phyloP scores from a whole-genome alignment of 352 stramenopile species.

The Globisporangium echinulatum region DNA sequence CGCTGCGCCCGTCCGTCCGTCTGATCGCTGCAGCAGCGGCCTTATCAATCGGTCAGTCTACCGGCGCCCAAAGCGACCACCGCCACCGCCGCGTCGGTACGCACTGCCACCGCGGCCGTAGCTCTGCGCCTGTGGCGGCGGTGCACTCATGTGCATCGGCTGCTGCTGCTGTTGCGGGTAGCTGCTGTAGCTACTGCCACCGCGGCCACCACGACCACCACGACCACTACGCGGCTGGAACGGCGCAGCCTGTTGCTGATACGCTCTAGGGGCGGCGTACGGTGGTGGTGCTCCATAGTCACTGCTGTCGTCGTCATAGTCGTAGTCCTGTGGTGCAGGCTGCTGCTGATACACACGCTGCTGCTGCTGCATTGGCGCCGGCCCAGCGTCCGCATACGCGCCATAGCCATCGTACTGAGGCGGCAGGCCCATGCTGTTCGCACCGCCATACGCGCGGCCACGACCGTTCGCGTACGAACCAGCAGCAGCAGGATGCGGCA shows the following conservation, averaged over 20 bases:
- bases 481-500: no score
- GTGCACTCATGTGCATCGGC: background rate
- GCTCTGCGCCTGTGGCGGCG: slow-evolving; percentile 13
- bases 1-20: no score
- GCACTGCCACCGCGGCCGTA: slow-evolving; percentile 17
- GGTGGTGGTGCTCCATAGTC: background rate
- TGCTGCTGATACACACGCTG: slow-evolving; percentile 6
- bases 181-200: background rate
- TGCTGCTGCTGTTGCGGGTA: slow-evolving; percentile 11
- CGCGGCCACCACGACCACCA: background rate
- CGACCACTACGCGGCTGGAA: background rate
- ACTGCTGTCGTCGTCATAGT: background rate
- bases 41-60: slow-evolving; percentile 1
- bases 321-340: background rate
- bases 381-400: slow-evolving; percentile 6
- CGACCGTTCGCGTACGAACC: background rate
- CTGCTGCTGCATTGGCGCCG: slow-evolving; percentile 5
- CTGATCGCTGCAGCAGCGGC: no score
- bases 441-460: slow-evolving; percentile 6
- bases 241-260: no score
- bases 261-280: no score
- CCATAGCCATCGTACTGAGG: slow-evolving; percentile 7
- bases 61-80: slow-evolving; percentile 20
- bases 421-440: slow-evolving; percentile 1
- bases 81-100: slow-evolving; percentile 16